Conservation (phyloP, 169 alveolate genomes). For the Neospora caninum region DNA sequence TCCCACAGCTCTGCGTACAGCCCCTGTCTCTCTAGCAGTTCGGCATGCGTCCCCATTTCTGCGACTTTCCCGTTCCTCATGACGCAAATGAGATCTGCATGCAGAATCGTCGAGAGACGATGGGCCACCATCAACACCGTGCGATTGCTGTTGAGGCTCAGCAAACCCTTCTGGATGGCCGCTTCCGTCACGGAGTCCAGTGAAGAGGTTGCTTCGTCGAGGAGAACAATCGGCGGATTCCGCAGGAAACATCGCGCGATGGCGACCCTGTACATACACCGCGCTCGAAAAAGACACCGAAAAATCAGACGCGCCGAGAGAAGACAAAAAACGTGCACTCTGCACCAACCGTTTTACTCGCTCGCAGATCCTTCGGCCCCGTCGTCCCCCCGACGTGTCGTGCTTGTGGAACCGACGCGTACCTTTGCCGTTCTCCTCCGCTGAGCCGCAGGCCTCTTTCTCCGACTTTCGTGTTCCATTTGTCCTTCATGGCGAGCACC, state of each 20-base stretch:
- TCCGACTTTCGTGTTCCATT: constrained; percentile 79
- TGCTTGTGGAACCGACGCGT: constrained; percentile 14
- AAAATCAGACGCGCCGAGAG: too few relatives aligned
- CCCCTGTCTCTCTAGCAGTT: constrained; percentile 36
- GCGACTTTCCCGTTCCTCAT: constrained; percentile 59
- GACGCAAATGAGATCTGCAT: constrained; percentile 68
- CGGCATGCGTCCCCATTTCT: constrained; percentile 71
- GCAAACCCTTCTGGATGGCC: constrained; percentile 77
- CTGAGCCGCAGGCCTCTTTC: constrained; percentile 73
- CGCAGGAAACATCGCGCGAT: constrained; percentile 95
- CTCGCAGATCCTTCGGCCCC: neutral
- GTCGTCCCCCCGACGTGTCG: too few relatives aligned
- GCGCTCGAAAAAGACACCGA: constrained; percentile 65
- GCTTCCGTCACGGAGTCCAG: constrained; percentile 93
- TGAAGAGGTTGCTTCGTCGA: constrained; percentile 95
- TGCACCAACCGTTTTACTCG: neutral
- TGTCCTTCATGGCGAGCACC: constrained; percentile 76
- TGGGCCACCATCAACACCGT: constrained; percentile 70
- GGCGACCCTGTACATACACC: constrained; percentile 88
- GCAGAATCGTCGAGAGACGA: constrained; percentile 67
- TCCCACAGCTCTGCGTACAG: constrained; percentile 45
- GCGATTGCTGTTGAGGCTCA: neutral
- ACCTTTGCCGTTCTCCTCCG: constrained; percentile 86
- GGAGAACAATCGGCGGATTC: constrained; percentile 91
- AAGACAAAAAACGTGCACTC: too few relatives aligned